Conservation (phyloP, 352 stramenopile genomes). For the Pythium utonaiense region DNA sequence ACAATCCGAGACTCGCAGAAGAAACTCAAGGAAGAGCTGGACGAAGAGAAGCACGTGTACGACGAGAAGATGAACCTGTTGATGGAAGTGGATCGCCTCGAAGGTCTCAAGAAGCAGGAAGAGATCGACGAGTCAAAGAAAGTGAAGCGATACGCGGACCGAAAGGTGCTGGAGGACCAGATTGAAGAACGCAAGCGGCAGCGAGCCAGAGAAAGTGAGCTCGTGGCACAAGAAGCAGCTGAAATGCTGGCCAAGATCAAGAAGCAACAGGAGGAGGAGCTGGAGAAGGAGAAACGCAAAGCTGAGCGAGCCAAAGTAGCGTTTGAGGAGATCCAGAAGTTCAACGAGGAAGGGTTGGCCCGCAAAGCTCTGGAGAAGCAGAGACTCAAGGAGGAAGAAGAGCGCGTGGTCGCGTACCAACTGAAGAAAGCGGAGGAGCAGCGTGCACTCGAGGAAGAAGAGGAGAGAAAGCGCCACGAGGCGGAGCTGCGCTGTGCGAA, state of each 20-base stretch:
- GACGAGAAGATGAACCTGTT: constrained; percentile 93
- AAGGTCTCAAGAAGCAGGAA: constrained; percentile 90
- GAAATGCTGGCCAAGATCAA: constrained; percentile 89
- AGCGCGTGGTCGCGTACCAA: constrained; percentile 65
- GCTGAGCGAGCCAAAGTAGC: constrained; percentile 45
- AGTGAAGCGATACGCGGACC: constrained; percentile 73
- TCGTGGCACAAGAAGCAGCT: constrained; percentile 74
- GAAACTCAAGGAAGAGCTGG: constrained; percentile 55
- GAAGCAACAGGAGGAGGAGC: constrained; percentile 59
- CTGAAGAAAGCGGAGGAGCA: constrained; percentile 70
- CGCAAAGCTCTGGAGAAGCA: constrained; percentile 61
- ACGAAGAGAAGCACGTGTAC: constrained; percentile 84
- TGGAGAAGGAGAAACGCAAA: constrained; percentile 68
- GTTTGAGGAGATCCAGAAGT: constrained; percentile 72
- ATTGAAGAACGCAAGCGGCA: constrained; percentile 57
- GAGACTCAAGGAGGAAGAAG: constrained; percentile 78
- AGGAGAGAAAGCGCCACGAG: constrained; percentile 57
- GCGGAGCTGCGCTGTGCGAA: constrained; percentile 74
- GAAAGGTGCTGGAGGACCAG: constrained; percentile 88
- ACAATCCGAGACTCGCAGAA: constrained; percentile 94
- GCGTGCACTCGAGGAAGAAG: constrained; percentile 59
- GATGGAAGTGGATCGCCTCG: constrained; percentile 93
- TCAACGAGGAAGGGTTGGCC: constrained; percentile 54
- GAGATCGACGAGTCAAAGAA: constrained; percentile 87
- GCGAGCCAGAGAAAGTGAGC: constrained; percentile 38